A percentile compares a stretch with the other conserved stretches of the same genome.
Conservation (phyloP, 129 eudicot species). For the Silybum marianum region DNA sequence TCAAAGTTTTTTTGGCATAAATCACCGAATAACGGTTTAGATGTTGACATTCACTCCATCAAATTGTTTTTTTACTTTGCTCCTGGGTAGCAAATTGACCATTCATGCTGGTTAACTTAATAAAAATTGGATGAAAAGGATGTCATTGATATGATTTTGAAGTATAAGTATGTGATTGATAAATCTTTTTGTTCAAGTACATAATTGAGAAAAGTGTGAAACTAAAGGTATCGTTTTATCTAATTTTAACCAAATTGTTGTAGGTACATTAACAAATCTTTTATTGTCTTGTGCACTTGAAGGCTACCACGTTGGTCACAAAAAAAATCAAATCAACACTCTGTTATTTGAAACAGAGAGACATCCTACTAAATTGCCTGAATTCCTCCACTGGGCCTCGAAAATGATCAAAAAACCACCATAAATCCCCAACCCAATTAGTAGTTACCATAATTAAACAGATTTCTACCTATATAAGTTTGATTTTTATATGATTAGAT, state of each 20-base stretch:
- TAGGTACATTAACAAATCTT: background rate
- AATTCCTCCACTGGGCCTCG: background rate
- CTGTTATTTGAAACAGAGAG: background rate
- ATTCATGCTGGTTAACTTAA: background rate
- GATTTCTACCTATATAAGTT: background rate
- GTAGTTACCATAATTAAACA: background rate
- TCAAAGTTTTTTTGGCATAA: too few relatives aligned
- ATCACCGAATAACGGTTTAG: background rate
- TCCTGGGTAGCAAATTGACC: background rate
- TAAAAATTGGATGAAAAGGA: background rate
- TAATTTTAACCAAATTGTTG: background rate
- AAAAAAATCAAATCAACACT: too few relatives aligned
- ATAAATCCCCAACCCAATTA: background rate
- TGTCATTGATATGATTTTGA: background rate
- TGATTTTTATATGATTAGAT: background rate
- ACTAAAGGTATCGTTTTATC: background rate
- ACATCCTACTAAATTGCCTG: background rate
- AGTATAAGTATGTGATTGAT: background rate
- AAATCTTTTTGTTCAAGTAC: background rate
- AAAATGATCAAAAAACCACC: background rate
- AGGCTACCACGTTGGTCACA: background rate
- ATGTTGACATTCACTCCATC: background rate
- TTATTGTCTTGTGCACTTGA: background rate
- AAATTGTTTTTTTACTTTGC: slow-evolving; percentile 3
- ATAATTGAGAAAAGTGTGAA: background rate